Evolutionary conservation across 805 yeast genomes (phyloP).

Genomic region (Cyberlindnera saturnus): DNA sequence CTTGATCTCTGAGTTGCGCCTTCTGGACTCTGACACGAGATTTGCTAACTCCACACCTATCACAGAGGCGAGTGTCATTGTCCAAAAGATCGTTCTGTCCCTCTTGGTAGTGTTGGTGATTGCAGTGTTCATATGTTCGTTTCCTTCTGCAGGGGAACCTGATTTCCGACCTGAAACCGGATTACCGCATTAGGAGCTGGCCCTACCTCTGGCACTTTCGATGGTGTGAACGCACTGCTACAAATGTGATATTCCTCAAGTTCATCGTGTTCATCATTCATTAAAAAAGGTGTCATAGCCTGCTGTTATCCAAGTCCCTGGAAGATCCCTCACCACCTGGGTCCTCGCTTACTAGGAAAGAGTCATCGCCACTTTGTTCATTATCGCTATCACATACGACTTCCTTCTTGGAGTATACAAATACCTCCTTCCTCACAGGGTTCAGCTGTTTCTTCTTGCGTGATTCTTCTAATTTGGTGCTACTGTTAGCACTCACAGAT

Average conservation of each 20-base stretch:
- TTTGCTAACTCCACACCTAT: constrained; percentile 45
- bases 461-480: constrained; percentile 10
- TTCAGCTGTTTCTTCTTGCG: constrained; percentile 22
- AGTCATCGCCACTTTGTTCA: constrained; percentile 5
- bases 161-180: no score
- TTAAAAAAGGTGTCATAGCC: no score
- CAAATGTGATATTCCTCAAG: no score
- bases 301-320: neutral
- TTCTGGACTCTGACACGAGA: constrained; percentile 62
- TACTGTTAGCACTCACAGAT: constrained; percentile 32
- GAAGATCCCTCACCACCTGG: neutral
- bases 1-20: constrained; percentile 65
- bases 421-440: constrained; percentile 30
- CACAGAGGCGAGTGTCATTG: neutral
- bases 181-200: no score
- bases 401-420: constrained; percentile 36
- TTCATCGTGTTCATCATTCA: no score
- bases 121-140: no score
- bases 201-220: no score
- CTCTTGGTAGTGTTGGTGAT: no score
- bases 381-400: constrained; percentile 33
- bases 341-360: no score
- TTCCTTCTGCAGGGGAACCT: no score
- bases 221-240: no score
- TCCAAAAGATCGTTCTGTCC: no score